Base-by-base conservation (phyloP, 2,329 filamentous ascomycete genomes). In the Dactylellina parvicollis region DNA sequence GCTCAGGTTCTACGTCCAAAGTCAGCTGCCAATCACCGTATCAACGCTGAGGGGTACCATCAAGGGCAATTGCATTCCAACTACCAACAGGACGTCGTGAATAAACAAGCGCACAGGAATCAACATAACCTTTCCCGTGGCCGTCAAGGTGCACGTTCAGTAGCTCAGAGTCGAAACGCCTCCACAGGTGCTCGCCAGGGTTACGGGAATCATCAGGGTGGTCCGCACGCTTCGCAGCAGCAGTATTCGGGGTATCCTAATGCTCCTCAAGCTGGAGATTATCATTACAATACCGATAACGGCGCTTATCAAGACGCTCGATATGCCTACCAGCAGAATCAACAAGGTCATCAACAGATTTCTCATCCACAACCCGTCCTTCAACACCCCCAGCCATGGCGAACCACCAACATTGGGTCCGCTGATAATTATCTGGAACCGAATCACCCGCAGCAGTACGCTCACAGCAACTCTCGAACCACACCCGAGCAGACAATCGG, bases 371-470 rank as follows among this genome's bases (percentile, higher is more conserved):
- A 52, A 18, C 59, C 52, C 7, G 46, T 44, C 10, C 42, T 60
- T 44, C 67, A 72, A 16, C 59, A 64, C 28, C 67, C 52, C 4
- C 67, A 60, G n/a, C 59, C 52, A n/a, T 72, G 67, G 67, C 67
- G 67, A 16, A 40, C 52, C 0, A 28, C 36, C 9, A 54, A 40
- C 14, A 54, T 57, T 20, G 12, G 30, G 4, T 30, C 32, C n/a
- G 52, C 59, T 26, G 9, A 16, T 18, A 9, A 32, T 3, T 52
- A 57, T 20, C 7, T 44, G 7, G 66, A 71, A 4, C 1, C 56
- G 2, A 47, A 20, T 14, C 46, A 55, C 18, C 3, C 40, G 16
- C 66, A 62, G 16, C 56, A 55, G 14, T 60, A 60, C 20, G 4
- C 28, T 4, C 42, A 54, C 5, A 14, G 24, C 28, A 60, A 54